Conservation (phyloP, 192 early-diverging fungal species). For the Polychytrium aggregatum region DNA sequence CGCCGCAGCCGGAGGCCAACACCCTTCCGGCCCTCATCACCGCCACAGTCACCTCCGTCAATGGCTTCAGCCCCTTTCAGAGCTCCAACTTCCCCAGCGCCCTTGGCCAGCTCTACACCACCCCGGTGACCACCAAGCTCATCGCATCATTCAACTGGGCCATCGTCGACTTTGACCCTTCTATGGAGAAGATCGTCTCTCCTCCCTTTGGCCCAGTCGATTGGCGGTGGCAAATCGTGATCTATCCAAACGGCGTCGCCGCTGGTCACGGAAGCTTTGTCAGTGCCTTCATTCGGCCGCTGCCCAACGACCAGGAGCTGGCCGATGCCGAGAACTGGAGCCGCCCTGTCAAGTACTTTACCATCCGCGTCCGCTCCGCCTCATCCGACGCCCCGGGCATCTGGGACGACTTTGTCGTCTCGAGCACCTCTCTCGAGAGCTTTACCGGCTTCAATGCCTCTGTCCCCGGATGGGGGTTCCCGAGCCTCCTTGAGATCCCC, state of each 20-base stretch:
- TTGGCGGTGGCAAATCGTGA: conserved; percentile 32
- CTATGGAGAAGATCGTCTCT: conserved; percentile 43
- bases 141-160: too few relatives aligned
- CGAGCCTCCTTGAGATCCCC: conserved; percentile 14
- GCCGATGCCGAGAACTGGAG: conserved; percentile 24
- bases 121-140: too few relatives aligned
- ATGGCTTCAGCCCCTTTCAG: too few relatives aligned
- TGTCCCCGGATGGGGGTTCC: conserved; percentile 37
- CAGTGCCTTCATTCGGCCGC: conserved; percentile 23
- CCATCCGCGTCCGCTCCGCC: conserved; percentile 13
- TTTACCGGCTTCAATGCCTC: conserved; percentile 19
- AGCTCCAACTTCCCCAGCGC: too few relatives aligned
- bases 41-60: too few relatives aligned
- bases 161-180: too few relatives aligned
- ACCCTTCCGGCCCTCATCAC: too few relatives aligned
- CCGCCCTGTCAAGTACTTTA: conserved; percentile 21
- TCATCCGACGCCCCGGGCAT: too few relatives aligned
- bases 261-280: conserved; percentile 13
- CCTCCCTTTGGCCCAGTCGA: conserved; percentile 33
- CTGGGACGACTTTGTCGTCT: conserved; percentile 19
- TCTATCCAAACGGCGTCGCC: conserved; percentile 28
- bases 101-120: too few relatives aligned
- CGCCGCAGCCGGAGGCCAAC: too few relatives aligned
- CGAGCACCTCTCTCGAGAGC: conserved; percentile 11
- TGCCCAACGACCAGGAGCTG: conserved; percentile 19